Evolutionary conservation across 2,329 filamentous ascomycete species (phyloP).

Genomic region (Metarhizium anisopliae): DNA sequence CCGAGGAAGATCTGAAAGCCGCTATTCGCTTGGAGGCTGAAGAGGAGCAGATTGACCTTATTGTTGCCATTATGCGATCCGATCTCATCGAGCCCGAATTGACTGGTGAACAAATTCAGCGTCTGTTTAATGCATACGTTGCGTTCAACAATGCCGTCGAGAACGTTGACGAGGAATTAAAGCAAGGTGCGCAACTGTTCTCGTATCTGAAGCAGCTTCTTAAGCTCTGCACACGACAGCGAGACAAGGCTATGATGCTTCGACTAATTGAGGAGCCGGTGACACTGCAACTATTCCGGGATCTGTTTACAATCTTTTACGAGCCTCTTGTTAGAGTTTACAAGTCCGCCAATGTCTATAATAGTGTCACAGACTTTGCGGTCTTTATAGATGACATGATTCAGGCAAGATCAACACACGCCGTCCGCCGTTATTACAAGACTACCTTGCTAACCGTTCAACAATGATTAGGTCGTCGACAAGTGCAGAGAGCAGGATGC

Average conservation of each 20-base stretch:
- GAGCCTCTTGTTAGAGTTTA: conserved; percentile 95
- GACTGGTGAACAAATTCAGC: conserved; percentile 65
- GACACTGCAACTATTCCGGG: conserved; percentile 91
- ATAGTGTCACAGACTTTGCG: conserved; percentile 92
- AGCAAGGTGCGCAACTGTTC: conserved; percentile 83
- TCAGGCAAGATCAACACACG: conserved; percentile 39
- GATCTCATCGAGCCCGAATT: conserved; percentile 67
- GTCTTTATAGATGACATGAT: conserved; percentile 91
- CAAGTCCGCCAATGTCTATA: conserved; percentile 97
- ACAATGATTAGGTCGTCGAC: conserved; percentile 46
- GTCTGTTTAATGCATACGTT: conserved; percentile 88
- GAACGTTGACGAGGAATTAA: conserved; percentile 80
- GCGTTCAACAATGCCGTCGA: conserved; percentile 94
- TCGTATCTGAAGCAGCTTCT: conserved; percentile 90
- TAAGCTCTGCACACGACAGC: conserved; percentile 82
- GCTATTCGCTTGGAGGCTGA: conserved; percentile 65
- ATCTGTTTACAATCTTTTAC: conserved; percentile 98
- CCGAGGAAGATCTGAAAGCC: conserved; percentile 66
- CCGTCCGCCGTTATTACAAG: neutral
- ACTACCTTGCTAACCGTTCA: conserved; percentile 7
- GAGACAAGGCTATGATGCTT: conserved; percentile 97
- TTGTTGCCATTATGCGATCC: conserved; percentile 76
- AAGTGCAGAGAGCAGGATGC: conserved; percentile 66
- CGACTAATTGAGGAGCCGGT: conserved; percentile 91
- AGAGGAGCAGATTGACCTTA: conserved; percentile 68